phyloP scores from a whole-genome alignment of 306 rosid genomes.

The Citrullus mucosospermus region DNA sequence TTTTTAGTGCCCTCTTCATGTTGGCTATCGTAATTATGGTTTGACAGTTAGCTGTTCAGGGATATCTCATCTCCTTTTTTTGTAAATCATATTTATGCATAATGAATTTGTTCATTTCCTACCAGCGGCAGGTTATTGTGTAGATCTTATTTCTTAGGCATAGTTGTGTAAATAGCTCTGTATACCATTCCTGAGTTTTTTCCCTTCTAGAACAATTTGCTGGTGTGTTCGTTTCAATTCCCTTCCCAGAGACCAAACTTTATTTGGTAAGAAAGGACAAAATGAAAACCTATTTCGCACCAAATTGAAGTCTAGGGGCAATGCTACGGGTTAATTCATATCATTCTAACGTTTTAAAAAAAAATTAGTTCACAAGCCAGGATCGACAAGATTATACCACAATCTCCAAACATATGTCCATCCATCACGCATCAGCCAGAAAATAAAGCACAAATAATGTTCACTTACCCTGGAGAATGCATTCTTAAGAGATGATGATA shows the following conservation, averaged over 20 bases:
- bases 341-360: background rate
- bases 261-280: background rate
- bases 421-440: conserved; percentile 4
- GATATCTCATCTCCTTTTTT: no score
- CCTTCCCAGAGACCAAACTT: background rate
- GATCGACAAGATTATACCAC: background rate
- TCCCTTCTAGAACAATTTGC: background rate
- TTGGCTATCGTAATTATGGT: no score
- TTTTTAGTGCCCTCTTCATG: no score
- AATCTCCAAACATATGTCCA: background rate
- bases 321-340: background rate
- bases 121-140: background rate
- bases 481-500: conserved; percentile 60
- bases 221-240: background rate
- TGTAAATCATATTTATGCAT: background rate
- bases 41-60: no score
- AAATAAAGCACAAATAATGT: conserved; percentile 10
- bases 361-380: background rate
- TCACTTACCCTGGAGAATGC: conserved; percentile 80
- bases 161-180: background rate
- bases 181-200: background rate
- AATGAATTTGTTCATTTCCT: background rate
- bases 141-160: background rate
- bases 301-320: conserved; percentile 2
- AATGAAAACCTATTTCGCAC: background rate